Evolutionary conservation across 306 rosid species (phyloP).

Genomic region (Cicer bijugum): DNA sequence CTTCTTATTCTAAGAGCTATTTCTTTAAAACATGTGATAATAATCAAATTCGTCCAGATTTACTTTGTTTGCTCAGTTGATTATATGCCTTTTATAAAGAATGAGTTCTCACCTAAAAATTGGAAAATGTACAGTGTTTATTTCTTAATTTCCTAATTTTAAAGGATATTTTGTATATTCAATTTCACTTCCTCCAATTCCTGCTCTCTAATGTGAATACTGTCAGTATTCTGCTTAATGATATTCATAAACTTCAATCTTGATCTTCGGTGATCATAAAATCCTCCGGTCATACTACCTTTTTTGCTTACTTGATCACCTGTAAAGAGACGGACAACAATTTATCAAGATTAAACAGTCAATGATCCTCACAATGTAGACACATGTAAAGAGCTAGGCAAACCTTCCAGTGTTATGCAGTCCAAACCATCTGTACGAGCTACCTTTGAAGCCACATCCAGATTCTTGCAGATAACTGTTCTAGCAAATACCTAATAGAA

Average conservation of each 20-base stretch:
- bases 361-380: conserved; percentile 30
- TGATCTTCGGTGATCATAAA: conserved; percentile 92
- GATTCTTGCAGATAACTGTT: conserved; percentile 89
- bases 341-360: conserved; percentile 46
- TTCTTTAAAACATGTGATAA: conserved; percentile 37
- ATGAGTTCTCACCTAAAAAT: not conserved
- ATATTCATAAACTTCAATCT: conserved; percentile 84
- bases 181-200: conserved; percentile 70
- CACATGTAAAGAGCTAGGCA: conserved; percentile 37
- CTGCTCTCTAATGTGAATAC: conserved; percentile 59
- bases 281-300: conserved; percentile 99
- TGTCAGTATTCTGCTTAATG: conserved; percentile 60
- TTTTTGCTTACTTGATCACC: conserved; percentile 99
- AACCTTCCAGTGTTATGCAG: conserved; percentile 97
- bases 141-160: not conserved
- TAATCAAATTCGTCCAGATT: conserved; percentile 1
- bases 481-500: conserved; percentile 85
- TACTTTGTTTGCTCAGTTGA: conserved; percentile 16
- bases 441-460: conserved; percentile 93
- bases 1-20: conserved; percentile 7
- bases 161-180: conserved; percentile 91
- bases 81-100: conserved; percentile 15
- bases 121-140: not conserved
- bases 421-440: conserved; percentile 87
- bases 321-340: conserved; percentile 44